Evolutionary conservation across 257 asterid species (phyloP), one percentile per base, ranked within the genome.

Genomic region (Gardenia jasminoides): DNA sequence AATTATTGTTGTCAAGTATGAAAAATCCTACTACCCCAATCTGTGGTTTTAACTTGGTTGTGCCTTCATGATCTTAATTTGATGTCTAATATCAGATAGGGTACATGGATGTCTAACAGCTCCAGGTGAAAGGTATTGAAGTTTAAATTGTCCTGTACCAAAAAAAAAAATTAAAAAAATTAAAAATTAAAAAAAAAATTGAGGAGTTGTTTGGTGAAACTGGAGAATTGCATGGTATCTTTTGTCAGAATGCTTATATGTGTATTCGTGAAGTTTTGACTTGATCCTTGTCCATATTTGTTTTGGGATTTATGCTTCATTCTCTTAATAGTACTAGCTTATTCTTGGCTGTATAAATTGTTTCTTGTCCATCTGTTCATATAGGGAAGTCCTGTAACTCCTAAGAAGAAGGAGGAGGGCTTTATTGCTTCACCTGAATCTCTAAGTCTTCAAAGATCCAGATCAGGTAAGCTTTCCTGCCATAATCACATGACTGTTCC

Each of bases 381-480:
- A 59, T 70, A 89, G 95, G 84, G 47, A 81, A 82, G 83, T 80
- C 85, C 83, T 33, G 33, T 67, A 30, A 67, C 83, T 68, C 30
- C 58, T 56, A 74, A 75, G n/a, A 78, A 44, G 75, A 81, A 78
- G 78, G 80, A 82, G 56, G 66, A 62, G 75, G 80, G 43, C 22
- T 67, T 78, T 48, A 47, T 67, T 58, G 83, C 62, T 65, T 87
- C 94, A 52, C 94, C 90, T 75, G 83, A 86, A 77, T 70, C 83
- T 74, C 50, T 75, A 56, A 70, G 85, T 78, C 80, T 79, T 52
- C 90, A 61, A 76, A 87, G 91, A 85, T 93, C 97, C 58, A 87
- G 92, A 88, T 89, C 97, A 20, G 98, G 98, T 92, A 79, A 84
- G 75, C 83, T 71, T 70, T 82, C 48, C 78, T 33, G 9, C 58